Evolutionary conservation across 106 monocot genomes (phyloP).

Genomic region (Dioscorea alata): DNA sequence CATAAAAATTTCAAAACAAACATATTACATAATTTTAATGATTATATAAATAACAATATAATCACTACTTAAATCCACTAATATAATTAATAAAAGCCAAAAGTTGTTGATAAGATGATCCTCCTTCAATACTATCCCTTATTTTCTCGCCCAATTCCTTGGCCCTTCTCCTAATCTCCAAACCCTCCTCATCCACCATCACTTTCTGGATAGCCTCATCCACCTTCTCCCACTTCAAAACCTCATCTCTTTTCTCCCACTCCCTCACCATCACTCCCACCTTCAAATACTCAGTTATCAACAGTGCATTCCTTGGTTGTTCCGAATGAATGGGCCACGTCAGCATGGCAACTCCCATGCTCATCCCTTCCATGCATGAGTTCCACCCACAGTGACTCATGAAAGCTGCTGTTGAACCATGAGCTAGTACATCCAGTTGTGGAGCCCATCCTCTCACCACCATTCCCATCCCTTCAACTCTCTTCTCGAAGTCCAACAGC

Average conservation of each 20-base stretch:
- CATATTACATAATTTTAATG: too few species aligned
- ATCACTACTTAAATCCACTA: too few species aligned
- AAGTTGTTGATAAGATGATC: too few species aligned
- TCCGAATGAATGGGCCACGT: slow-evolving; percentile 49
- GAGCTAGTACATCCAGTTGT: too few species aligned
- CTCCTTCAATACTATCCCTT: not conserved
- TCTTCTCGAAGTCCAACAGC: too few species aligned
- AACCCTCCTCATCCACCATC: not conserved
- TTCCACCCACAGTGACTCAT: too few species aligned
- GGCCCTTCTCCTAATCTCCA: slow-evolving; percentile 22
- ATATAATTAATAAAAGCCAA: too few species aligned
- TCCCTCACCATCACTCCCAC: slow-evolving; percentile 22
- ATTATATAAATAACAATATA: too few species aligned
- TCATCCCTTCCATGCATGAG: too few species aligned
- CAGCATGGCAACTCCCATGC: slow-evolving; percentile 6
- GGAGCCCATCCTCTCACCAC: too few species aligned
- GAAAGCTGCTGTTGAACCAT: too few species aligned
- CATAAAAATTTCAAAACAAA: not conserved
- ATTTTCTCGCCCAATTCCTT: not conserved
- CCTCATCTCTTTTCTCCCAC: slow-evolving; percentile 22
- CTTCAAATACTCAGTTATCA: slow-evolving; percentile 23
- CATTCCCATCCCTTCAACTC: too few species aligned
- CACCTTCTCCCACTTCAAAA: slow-evolving; percentile 13
- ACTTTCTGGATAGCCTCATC: slow-evolving; percentile 14
- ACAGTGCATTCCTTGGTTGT: slow-evolving; percentile 33